These are phyloP conservation scores for Aspergillus carbonarius DNA, from an alignment of 2,329 filamentous ascomycete species.

Conservation along the genomic window DNA sequence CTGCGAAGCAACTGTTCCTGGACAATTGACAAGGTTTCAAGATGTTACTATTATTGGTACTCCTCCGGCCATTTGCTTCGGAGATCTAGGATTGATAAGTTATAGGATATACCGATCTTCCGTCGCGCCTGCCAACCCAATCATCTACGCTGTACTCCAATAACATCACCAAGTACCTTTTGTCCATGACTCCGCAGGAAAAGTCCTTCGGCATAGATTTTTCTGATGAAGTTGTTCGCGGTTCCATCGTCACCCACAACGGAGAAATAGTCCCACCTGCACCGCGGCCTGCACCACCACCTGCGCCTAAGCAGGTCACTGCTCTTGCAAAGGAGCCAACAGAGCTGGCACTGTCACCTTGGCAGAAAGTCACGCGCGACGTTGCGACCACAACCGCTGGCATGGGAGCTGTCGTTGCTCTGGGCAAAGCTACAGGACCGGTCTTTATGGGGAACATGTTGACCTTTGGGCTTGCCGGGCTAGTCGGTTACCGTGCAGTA, in stretches of 20 bases:
- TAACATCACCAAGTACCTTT: slow-evolving; percentile 84
- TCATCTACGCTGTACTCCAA: slow-evolving; percentile 89
- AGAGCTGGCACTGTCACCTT: slow-evolving; percentile 70
- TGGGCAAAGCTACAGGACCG: slow-evolving; percentile 78
- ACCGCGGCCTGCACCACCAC: slow-evolving; percentile 64
- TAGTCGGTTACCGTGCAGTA: slow-evolving; percentile 84
- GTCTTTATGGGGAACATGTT: slow-evolving; percentile 87
- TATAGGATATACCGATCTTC: slow-evolving; percentile 77
- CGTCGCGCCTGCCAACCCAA: slow-evolving; percentile 82
- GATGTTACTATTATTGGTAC: slow-evolving; percentile 80
- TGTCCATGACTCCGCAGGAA: slow-evolving; percentile 76
- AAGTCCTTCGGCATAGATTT: slow-evolving; percentile 79
- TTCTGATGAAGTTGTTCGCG: slow-evolving; percentile 79
- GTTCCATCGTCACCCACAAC: slow-evolving; percentile 76
- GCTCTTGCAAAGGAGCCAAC: slow-evolving; percentile 54
- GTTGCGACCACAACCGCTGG: slow-evolving; percentile 72
- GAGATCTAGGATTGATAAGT: background rate
- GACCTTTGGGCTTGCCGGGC: slow-evolving; percentile 76
- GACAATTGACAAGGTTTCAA: slow-evolving; percentile 68
- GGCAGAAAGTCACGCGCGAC: slow-evolving; percentile 75
- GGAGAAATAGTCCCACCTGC: slow-evolving; percentile 74
- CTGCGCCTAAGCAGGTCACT: slow-evolving; percentile 49
- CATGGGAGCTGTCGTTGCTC: slow-evolving; percentile 71
- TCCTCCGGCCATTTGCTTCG: slow-evolving; percentile 20
- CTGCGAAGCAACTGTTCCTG: slow-evolving; percentile 75